A percentile compares a stretch with the other conserved stretches of the same genome.
These are phyloP conservation scores for Micractinium sp. DNA, from an alignment of 139 green algal species.

Conservation along the genomic window DNA sequence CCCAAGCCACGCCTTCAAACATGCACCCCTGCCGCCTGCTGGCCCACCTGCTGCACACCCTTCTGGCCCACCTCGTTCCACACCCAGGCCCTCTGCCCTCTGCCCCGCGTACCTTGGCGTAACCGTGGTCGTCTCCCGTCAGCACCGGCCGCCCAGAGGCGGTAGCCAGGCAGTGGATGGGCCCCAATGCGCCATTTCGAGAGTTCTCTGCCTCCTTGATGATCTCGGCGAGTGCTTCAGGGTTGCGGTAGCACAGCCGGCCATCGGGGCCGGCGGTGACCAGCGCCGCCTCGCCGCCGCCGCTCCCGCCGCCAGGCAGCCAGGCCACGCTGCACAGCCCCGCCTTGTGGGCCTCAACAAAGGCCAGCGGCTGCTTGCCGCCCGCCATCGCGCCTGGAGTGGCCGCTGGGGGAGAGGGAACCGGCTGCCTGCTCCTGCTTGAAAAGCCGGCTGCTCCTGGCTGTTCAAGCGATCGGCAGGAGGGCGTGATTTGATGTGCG, in stretches of 20 bases:
- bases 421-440: not conserved
- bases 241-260: slow-evolving; percentile 37
- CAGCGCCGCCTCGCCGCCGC: not conserved
- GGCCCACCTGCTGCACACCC: no score
- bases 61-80: not conserved
- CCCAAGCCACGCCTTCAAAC: no score
- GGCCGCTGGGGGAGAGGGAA: no score
- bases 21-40: no score
- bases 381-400: slow-evolving; percentile 18
- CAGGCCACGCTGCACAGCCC: slow-evolving; percentile 42
- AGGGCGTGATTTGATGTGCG: not conserved
- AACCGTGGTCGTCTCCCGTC: slow-evolving; percentile 50
- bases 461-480: not conserved
- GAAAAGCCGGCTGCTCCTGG: not conserved
- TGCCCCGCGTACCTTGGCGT: slow-evolving; percentile 48
- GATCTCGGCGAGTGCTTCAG: slow-evolving; percentile 33
- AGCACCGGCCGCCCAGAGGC: slow-evolving; percentile 51
- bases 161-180: slow-evolving; percentile 9
- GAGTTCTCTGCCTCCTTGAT: slow-evolving; percentile 34
- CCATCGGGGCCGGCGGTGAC: slow-evolving; percentile 41
- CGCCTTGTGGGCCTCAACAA: slow-evolving; percentile 25
- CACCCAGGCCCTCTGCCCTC: not conserved
- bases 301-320: slow-evolving; percentile 3
- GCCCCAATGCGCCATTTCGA: not conserved
- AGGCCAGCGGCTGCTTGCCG: slow-evolving; percentile 10